Percentiles rank a stretch among this genome's conserved stretches.
Conservation (phyloP, 768 basidiomycete genomes). For the Mycena venus region DNA sequence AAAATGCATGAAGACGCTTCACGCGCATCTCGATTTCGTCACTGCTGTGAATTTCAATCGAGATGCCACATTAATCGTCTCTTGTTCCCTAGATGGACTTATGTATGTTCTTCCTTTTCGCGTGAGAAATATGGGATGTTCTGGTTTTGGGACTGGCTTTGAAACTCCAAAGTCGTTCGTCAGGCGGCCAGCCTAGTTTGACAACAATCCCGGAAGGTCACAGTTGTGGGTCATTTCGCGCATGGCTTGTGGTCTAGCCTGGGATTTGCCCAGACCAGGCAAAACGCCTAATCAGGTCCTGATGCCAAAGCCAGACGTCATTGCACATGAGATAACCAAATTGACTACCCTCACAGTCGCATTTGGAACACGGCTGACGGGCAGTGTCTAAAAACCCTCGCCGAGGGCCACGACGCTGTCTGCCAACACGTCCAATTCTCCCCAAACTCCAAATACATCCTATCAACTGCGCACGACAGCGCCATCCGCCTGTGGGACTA, state of each 20-base stretch:
- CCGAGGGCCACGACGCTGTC: constrained; percentile 89
- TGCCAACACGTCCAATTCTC: constrained; percentile 95
- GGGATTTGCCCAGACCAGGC: too few species aligned
- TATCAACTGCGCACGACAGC: constrained; percentile 94
- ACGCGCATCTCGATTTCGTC: constrained; percentile 95
- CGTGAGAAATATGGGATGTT: not conserved
- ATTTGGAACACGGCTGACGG: constrained; percentile 95
- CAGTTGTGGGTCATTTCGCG: too few species aligned
- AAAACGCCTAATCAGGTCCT: too few species aligned
- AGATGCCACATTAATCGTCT: constrained; percentile 93
- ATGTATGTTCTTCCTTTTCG: constrained; percentile 71
- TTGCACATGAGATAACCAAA: constrained; percentile 14
- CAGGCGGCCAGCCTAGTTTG: too few species aligned
- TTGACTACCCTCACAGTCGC: constrained; percentile 67
- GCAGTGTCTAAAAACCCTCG: constrained; percentile 96
- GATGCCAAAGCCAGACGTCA: too few species aligned
- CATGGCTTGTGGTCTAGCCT: too few species aligned
- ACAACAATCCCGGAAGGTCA: too few species aligned
- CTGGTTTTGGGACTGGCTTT: too few species aligned
- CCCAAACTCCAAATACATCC: constrained; percentile 94
- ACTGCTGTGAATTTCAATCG: constrained; percentile 95
- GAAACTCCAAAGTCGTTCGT: too few species aligned
- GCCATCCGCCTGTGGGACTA: constrained; percentile 97
- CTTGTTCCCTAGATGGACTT: constrained; percentile 91
- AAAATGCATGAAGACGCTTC: constrained; percentile 86